phyloP scores from a whole-genome alignment of 1,139 yeast species.

The Eremothecium cymbalariae region DNA sequence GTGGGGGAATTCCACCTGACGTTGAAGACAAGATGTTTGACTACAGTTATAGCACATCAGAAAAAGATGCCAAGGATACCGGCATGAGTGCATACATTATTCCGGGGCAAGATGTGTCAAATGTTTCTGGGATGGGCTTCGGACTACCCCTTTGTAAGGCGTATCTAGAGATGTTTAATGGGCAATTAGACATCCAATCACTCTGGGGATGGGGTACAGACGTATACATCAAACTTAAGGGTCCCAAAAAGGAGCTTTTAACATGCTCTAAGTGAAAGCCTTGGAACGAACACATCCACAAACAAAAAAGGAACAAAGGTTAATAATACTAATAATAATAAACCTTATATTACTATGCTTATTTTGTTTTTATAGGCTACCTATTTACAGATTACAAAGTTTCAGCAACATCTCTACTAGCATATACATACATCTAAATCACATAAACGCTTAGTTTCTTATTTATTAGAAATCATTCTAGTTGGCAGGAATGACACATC shows the following conservation, averaged over 20 bases:
- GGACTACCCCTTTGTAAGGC: conserved; percentile 83
- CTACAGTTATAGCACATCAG: conserved; percentile 74
- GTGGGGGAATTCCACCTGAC: conserved; percentile 75
- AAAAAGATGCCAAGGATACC: conserved; percentile 23
- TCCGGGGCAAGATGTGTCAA: conserved; percentile 65
- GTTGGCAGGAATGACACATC: conserved; percentile 42
- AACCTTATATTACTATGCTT: too few relatives aligned
- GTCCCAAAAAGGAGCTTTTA: conserved; percentile 20
- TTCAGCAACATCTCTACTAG: too few relatives aligned
- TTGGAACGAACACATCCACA: too few relatives aligned
- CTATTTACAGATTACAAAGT: too few relatives aligned
- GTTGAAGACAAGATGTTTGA: conserved; percentile 64
- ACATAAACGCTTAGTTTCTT: too few relatives aligned
- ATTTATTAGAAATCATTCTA: conserved; percentile 18
- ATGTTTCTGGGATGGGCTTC: conserved; percentile 93
- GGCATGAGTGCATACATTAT: conserved; percentile 45
- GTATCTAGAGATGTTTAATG: conserved; percentile 63
- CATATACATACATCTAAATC: too few relatives aligned
- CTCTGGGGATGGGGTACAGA: conserved; percentile 83
- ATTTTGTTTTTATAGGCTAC: too few relatives aligned
- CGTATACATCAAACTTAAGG: conserved; percentile 47
- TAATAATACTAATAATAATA: too few relatives aligned
- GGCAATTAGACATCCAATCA: conserved; percentile 69
- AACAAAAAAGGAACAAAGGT: too few relatives aligned
- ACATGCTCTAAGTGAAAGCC: too few relatives aligned